Conservation (phyloP, 2,329 filamentous ascomycete species). For the Cladosporium austrohemisphaericum region DNA sequence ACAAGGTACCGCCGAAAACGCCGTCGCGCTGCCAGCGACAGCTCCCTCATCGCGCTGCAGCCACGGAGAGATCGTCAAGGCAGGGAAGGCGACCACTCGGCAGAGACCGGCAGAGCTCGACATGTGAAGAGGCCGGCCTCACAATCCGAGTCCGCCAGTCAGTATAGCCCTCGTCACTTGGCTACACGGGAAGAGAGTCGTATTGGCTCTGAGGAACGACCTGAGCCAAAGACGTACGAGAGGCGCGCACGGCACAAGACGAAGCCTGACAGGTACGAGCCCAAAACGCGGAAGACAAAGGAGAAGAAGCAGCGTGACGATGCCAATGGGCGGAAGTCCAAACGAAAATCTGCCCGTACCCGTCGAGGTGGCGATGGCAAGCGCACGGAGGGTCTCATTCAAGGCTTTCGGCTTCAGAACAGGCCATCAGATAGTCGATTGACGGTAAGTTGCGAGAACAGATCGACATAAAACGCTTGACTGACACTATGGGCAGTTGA, state of each 20-base stretch:
- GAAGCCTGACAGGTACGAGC: conserved; percentile 43
- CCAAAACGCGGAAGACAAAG: conserved; percentile 34
- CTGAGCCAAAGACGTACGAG: conserved; percentile 34
- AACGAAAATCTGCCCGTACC: conserved; percentile 32
- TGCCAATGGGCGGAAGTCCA: conserved; percentile 20
- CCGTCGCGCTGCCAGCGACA: conserved; percentile 33
- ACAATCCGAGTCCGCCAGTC: conserved; percentile 3
- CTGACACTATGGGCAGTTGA: conserved; percentile 35
- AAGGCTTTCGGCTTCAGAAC: conserved; percentile 45
- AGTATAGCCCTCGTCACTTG: background rate
- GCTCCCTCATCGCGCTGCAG: conserved; percentile 17
- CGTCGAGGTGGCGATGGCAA: conserved; percentile 37
- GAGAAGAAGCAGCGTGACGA: conserved; percentile 20
- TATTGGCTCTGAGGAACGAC: background rate
- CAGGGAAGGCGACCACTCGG: background rate
- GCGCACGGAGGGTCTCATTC: conserved; percentile 36
- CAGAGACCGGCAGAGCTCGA: background rate
- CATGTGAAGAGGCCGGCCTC: background rate
- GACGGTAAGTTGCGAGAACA: conserved; percentile 38
- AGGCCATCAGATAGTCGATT: conserved; percentile 41
- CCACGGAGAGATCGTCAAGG: background rate
- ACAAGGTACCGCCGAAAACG: conserved; percentile 29
- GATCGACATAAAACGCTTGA: background rate
- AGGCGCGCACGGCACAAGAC: conserved; percentile 46
- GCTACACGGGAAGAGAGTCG: background rate